Evolutionary conservation across 306 rosid species (phyloP), one percentile per base, ranked within the genome.

Genomic region (Pyrus bretschneideri): DNA sequence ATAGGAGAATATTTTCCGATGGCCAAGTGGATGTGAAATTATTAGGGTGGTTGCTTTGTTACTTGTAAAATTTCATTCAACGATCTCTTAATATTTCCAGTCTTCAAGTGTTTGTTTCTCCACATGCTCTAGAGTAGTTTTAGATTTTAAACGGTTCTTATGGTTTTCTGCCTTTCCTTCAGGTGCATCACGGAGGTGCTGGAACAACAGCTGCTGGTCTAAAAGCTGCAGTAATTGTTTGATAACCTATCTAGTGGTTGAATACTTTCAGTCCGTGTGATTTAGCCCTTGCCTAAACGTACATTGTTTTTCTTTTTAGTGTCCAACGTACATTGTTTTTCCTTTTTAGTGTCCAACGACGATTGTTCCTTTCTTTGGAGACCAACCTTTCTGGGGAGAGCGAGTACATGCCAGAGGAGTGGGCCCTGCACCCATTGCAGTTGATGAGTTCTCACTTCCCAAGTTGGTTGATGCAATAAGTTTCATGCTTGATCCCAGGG

Each of bases 171-270:
- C 38, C 29, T 72, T 76, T 30, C 40, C 72, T 78, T 65, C 86
- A 93, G 99, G 97, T 96, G 81, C 99, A 96, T 87, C 99, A 96
- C 70, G 99, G 99, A 68, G 99, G 99, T 78, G 99, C 99, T 75
- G 99, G 99, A 86, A 96, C 99, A n/a, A 96, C 99, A 49, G 99
- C 99, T 80, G 98, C 99, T 57, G 99, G 99, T 83, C 85, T 96
- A 69, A 93, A 86, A 86, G 98, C 99, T 78, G 94, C 99, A 17
- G 99, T 96, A 91, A 84, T 80, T 78, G 74, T 62, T 25, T 72
- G 21, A 22, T 8, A 58, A 35, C 82, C 81, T 4, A 29, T 77
- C 44, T 79, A 31, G 31, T 69, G 17, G 79, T 75, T 31, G 71
- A 69, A 57, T 77, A 69, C 62, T 55, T 74, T 63, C 35, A 57